Conservation (phyloP, 345 rosid species). For the Gynandropsis gynandra region DNA sequence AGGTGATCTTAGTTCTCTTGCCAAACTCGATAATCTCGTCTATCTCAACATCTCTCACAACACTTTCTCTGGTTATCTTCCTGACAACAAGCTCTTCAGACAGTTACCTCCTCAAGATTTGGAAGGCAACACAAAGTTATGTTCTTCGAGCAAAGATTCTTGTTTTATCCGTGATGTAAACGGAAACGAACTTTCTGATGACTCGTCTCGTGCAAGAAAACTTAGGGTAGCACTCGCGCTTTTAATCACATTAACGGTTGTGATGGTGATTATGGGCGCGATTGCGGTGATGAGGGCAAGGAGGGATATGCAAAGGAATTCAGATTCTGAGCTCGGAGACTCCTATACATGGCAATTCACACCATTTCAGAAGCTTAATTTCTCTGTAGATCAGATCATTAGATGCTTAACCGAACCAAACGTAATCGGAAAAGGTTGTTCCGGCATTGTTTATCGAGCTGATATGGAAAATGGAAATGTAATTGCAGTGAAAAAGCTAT, state of each 20-base stretch:
- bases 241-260: conserved; percentile 56
- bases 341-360: conserved; percentile 92
- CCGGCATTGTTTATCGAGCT: conserved; percentile 86
- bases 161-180: conserved; percentile 48
- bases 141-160: conserved; percentile 50
- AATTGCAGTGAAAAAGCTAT: conserved; percentile 89
- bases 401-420: conserved; percentile 73
- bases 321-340: conserved; percentile 78
- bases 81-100: conserved; percentile 75
- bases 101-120: conserved; percentile 48
- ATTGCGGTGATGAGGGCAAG: conserved; percentile 54
- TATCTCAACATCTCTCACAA: conserved; percentile 77
- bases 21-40: conserved; percentile 66
- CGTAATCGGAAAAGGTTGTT: conserved; percentile 90
- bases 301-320: conserved; percentile 40
- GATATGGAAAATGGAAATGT: conserved; percentile 78
- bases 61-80: conserved; percentile 78
- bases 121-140: conserved; percentile 55
- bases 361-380: conserved; percentile 90
- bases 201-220: conserved; percentile 34
- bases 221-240: conserved; percentile 69
- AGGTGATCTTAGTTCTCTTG: conserved; percentile 51
- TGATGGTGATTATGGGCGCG: conserved; percentile 66
- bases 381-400: conserved; percentile 75
- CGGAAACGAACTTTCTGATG: conserved; percentile 26